Percentiles rank a stretch among this genome's conserved stretches.
phyloP scores from a whole-genome alignment of 352 stramenopile species.

The Globisporangium heterothallicum region DNA sequence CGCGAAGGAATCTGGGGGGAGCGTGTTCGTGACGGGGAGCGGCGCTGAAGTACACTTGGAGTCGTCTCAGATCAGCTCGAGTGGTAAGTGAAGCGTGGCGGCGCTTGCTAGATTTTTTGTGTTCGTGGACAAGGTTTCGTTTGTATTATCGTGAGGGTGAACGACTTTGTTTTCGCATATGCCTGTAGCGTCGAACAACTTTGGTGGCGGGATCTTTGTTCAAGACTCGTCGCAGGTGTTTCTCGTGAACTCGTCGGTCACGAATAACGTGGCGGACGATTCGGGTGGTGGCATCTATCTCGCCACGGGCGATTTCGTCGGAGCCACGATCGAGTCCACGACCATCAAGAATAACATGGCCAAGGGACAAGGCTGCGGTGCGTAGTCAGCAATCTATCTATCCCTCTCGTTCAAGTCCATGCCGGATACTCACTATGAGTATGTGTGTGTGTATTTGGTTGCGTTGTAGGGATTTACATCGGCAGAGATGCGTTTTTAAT shows the following conservation, averaged over 20 bases:
- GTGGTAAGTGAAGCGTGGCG: slow-evolving; percentile 21
- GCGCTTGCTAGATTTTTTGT: not conserved
- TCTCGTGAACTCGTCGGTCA: slow-evolving; percentile 21
- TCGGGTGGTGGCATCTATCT: slow-evolving; percentile 52
- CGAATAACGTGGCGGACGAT: slow-evolving; percentile 49
- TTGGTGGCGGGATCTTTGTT: slow-evolving; percentile 43
- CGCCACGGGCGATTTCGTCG: slow-evolving; percentile 39
- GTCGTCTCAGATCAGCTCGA: slow-evolving; percentile 22
- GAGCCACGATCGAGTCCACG: slow-evolving; percentile 22
- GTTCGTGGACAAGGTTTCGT: not conserved
- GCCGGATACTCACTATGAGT: not conserved
- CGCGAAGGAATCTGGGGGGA: slow-evolving; percentile 40
- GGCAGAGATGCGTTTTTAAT: slow-evolving; percentile 34
- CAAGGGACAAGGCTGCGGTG: slow-evolving; percentile 44
- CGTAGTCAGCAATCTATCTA: not conserved
- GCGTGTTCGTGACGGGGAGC: slow-evolving; percentile 29
- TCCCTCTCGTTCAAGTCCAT: not conserved
- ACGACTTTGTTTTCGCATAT: not conserved
- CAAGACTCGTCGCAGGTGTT: slow-evolving; percentile 25
- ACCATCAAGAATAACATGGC: slow-evolving; percentile 31
- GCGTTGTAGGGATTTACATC: slow-evolving; percentile 34
- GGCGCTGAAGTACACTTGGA: slow-evolving; percentile 21
- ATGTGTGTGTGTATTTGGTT: not conserved
- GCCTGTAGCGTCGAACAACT: slow-evolving; percentile 39
- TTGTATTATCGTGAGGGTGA: not conserved